Percentiles rank a stretch among this genome's conserved stretches.
Conservation (phyloP, 1,284 basidiomycete genomes). For the Boletus subluridellus region DNA sequence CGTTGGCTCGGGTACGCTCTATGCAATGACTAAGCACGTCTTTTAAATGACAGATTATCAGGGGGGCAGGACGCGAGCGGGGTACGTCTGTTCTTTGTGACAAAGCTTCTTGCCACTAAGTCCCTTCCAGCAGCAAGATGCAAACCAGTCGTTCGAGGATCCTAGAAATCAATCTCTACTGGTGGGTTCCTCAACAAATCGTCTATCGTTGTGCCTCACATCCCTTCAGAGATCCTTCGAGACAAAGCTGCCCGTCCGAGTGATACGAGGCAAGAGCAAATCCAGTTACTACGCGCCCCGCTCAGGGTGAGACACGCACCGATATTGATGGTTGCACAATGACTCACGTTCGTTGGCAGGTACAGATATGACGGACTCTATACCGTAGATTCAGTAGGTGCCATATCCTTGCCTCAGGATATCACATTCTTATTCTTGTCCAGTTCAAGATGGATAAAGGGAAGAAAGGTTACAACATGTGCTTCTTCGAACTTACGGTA, state of each 20-base stretch:
- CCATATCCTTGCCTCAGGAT: background rate
- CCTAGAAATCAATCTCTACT: constrained; percentile 33
- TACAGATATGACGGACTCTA: constrained; percentile 50
- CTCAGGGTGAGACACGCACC: constrained; percentile 28
- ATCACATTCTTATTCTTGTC: constrained; percentile 4
- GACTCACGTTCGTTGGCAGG: constrained; percentile 20
- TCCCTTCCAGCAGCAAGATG: constrained; percentile 23
- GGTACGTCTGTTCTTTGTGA: constrained; percentile 14
- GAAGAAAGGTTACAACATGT: constrained; percentile 27
- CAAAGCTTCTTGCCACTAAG: background rate
- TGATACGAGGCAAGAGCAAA: constrained; percentile 36
- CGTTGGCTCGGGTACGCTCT: constrained; percentile 35
- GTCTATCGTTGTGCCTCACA: background rate
- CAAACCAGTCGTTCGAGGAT: constrained; percentile 37
- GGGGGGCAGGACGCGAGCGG: constrained; percentile 24
- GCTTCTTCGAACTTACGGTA: constrained; percentile 31
- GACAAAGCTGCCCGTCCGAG: constrained; percentile 40
- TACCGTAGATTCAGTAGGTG: constrained; percentile 31
- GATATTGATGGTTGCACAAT: background rate
- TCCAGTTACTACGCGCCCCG: constrained; percentile 33
- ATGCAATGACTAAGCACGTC: background rate
- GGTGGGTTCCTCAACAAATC: constrained; percentile 16
- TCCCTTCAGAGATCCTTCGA: constrained; percentile 28
- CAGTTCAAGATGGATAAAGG: constrained; percentile 20
- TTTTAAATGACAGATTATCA: constrained; percentile 4